Conservation (phyloP, 768 basidiomycete genomes). For the Porpolomopsis calyptriformis region DNA sequence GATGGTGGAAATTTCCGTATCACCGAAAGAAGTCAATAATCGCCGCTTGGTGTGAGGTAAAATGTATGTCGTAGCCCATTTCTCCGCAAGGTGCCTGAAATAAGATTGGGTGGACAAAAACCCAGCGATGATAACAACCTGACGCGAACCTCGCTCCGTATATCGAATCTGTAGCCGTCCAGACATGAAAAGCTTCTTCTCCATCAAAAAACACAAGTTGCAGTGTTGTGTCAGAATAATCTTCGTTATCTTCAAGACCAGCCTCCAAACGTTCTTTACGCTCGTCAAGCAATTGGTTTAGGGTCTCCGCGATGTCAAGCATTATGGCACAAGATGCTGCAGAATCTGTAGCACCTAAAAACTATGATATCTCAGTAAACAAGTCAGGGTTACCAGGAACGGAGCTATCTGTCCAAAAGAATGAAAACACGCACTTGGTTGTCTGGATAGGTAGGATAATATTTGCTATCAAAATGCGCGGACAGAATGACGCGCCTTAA, state of each 20-base stretch:
- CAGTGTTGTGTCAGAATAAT: slow-evolving; percentile 72
- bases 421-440: slow-evolving; percentile 50
- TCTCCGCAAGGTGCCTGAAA: slow-evolving; percentile 73
- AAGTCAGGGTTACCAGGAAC: neutral
- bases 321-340: slow-evolving; percentile 93
- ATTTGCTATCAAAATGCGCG: slow-evolving; percentile 93
- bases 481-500: slow-evolving; percentile 73
- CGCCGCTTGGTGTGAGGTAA: slow-evolving; percentile 49
- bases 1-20: slow-evolving; percentile 58
- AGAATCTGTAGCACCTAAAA: slow-evolving; percentile 95
- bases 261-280: slow-evolving; percentile 45
- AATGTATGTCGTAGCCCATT: slow-evolving; percentile 68
- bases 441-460: slow-evolving; percentile 54
- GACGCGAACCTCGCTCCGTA: slow-evolving; percentile 86
- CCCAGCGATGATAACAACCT: slow-evolving; percentile 2
- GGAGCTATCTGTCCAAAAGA: neutral
- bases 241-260: slow-evolving; percentile 59
- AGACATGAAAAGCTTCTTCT: slow-evolving; percentile 88
- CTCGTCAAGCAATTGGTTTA: slow-evolving; percentile 61
- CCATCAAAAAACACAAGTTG: slow-evolving; percentile 96
- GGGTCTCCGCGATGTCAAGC: slow-evolving; percentile 79
- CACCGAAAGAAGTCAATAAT: slow-evolving; percentile 32
- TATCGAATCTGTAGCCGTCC: slow-evolving; percentile 83
- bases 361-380: slow-evolving; percentile 36
- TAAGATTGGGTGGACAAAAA: neutral